Base-by-base conservation (phyloP, 805 yeast genomes). In the Metschnikowia noctiluminum region DNA sequence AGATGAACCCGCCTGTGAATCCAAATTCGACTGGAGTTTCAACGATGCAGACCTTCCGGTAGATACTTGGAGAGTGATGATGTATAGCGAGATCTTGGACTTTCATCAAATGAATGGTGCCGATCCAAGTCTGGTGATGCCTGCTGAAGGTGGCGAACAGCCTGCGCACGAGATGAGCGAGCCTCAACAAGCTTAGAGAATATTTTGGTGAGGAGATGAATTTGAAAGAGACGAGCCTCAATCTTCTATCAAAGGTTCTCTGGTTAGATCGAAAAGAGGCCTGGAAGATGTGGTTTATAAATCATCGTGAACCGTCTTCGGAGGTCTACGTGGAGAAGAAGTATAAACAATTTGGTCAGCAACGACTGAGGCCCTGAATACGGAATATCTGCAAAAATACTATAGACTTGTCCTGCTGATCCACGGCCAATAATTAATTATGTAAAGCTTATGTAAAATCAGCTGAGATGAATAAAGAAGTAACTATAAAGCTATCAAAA, bases 41-140 rank as follows among this genome's bases (percentile, higher is more conserved):
- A 92, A 94, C 66, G 98, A 95, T 59, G 98, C 97, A 0, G 99
- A 92, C 68, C 77, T 92, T 60, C 97, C 98, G 3, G 94, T 94
- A 14, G 98, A 94, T 62, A 89, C 97, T 12, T 92, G 99, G 99
- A 84, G 96, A 72, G 96, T 90, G 15, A 92, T 94, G 98, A 92
- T 94, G 96, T 94, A 94, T 71, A 86, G 96, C 45, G 99, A 92
- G 70, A 94, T 92, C 53, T 76, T 94, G 57, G 97, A 92, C 66
- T 92, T 90, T 79, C 98, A 92, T 69, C 96, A 90, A 66, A 88
- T 87, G 50, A 91, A 84, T 38, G 86, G 75, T 28, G 64, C 58
- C 30, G 63, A 48, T 45, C 53, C 46, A n/a, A 34, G 21, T 43
- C 49, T 43, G 40, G 48, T 48, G 31, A 48, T 39, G 35, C 53